These are phyloP conservation scores for Stentor coeruleus DNA, from an alignment of 73 alveolate genomes.

Conservation along the genomic window DNA sequence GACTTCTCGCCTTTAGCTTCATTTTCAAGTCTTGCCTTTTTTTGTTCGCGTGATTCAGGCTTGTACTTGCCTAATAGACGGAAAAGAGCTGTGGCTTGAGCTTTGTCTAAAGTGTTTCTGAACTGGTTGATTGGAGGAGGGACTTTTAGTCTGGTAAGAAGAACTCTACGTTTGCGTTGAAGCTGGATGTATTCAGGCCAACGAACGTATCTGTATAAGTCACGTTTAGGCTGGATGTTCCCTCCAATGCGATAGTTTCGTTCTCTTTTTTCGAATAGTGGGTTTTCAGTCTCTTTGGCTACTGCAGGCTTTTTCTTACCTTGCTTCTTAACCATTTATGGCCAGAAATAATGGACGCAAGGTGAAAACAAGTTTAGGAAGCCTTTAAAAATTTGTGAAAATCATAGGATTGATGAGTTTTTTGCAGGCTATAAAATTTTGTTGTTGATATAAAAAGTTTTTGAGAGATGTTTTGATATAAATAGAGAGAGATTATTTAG, in stretches of 20 bases:
- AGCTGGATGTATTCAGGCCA: constrained; percentile 94
- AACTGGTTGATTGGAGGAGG: constrained; percentile 93
- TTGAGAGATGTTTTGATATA: too few species aligned
- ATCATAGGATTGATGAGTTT: too few species aligned
- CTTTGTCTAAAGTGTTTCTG: constrained; percentile 45
- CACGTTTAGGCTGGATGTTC: constrained; percentile 89
- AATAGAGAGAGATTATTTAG: too few species aligned
- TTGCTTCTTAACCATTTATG: too few species aligned
- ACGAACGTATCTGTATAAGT: constrained; percentile 88
- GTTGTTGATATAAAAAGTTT: too few species aligned
- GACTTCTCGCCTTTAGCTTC: constrained; percentile 79
- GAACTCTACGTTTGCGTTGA: constrained; percentile 94
- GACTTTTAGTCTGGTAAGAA: constrained; percentile 86
- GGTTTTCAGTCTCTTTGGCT: constrained; percentile 40
- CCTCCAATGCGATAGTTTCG: constrained; percentile 93
- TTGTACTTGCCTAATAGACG: constrained; percentile 66
- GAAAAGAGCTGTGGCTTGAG: constrained; percentile 56
- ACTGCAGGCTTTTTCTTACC: too few species aligned
- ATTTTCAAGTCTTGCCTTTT: constrained; percentile 79
- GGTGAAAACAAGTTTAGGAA: too few species aligned
- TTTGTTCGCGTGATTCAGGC: constrained; percentile 89
- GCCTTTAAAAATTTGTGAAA: too few species aligned
- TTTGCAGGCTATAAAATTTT: too few species aligned
- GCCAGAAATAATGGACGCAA: too few species aligned
- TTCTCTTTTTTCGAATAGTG: constrained; percentile 81